Evolutionary conservation across 768 basidiomycete species (phyloP).

Genomic region (Lyophyllum shimeji): DNA sequence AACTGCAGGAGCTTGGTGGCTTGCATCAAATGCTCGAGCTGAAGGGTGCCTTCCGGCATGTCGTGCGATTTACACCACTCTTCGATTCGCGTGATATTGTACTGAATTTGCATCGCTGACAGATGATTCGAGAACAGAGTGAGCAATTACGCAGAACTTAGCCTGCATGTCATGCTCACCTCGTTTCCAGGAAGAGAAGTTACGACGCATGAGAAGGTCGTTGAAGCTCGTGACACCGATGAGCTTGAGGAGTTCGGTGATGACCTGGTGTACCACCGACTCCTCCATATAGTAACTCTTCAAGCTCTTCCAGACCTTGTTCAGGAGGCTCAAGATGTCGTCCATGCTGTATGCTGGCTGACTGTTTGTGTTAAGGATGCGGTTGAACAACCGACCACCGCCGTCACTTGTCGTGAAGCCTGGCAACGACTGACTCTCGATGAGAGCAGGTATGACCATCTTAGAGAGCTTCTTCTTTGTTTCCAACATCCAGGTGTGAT

Average conservation of each 20-base stretch:
- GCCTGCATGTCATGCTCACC: slow-evolving; percentile 48
- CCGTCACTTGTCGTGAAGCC: slow-evolving; percentile 97
- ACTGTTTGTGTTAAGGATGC: slow-evolving; percentile 81
- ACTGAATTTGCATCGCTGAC: slow-evolving; percentile 99
- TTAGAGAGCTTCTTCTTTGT: slow-evolving; percentile 94
- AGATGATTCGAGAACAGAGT: neutral
- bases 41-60: slow-evolving; percentile 97
- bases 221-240: slow-evolving; percentile 98
- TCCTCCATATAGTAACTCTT: slow-evolving; percentile 99
- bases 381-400: slow-evolving; percentile 90
- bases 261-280: slow-evolving; percentile 91
- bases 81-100: slow-evolving; percentile 96
- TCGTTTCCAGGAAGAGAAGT: slow-evolving; percentile 99
- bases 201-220: slow-evolving; percentile 95
- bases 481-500: slow-evolving; percentile 99
- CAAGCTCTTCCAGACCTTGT: slow-evolving; percentile 97
- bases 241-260: slow-evolving; percentile 92
- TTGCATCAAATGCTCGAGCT: slow-evolving; percentile 99
- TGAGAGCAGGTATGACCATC: slow-evolving; percentile 99
- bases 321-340: slow-evolving; percentile 93
- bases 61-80: slow-evolving; percentile 99
- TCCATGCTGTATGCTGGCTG: slow-evolving; percentile 97
- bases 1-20: slow-evolving; percentile 97
- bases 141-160: neutral
- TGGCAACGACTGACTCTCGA: slow-evolving; percentile 96